Conservation (phyloP, 1,139 yeast species). For the Geotrichum australiense region DNA sequence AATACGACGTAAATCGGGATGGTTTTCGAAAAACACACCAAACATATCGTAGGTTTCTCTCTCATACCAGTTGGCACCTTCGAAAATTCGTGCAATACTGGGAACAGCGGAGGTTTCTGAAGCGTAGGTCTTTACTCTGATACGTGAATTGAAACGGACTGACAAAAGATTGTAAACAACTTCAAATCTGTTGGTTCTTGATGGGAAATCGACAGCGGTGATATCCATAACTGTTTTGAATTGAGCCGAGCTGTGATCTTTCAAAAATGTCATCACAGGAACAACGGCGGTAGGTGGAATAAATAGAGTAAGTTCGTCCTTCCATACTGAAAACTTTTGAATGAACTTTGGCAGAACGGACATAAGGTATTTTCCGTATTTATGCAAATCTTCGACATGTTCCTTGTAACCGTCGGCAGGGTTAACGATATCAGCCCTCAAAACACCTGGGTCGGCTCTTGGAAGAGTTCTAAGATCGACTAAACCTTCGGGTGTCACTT, state of each 20-base stretch:
- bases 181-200: slow-evolving; percentile 78
- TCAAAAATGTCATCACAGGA: slow-evolving; percentile 63
- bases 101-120: slow-evolving; percentile 80
- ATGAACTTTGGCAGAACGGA: slow-evolving; percentile 74
- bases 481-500: slow-evolving; percentile 32
- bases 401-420: slow-evolving; percentile 72
- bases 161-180: slow-evolving; percentile 79
- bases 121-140: slow-evolving; percentile 85
- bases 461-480: slow-evolving; percentile 30
- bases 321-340: slow-evolving; percentile 85
- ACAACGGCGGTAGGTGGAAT: slow-evolving; percentile 70
- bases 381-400: slow-evolving; percentile 67
- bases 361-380: slow-evolving; percentile 74
- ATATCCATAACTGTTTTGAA: slow-evolving; percentile 73
- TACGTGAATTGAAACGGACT: slow-evolving; percentile 78
- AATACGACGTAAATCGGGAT: slow-evolving; percentile 84
- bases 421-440: slow-evolving; percentile 58
- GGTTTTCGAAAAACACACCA: slow-evolving; percentile 81
- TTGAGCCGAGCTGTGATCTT: slow-evolving; percentile 75
- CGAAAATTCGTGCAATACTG: slow-evolving; percentile 58
- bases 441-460: slow-evolving; percentile 33
- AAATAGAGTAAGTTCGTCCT: slow-evolving; percentile 74
- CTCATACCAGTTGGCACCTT: slow-evolving; percentile 88
- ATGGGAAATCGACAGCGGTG: slow-evolving; percentile 83
- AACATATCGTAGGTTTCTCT: slow-evolving; percentile 83